Evolutionary conservation across 495 filamentous ascomycete genomes (phyloP).

Genomic region (Aspergillus indologenus): DNA sequence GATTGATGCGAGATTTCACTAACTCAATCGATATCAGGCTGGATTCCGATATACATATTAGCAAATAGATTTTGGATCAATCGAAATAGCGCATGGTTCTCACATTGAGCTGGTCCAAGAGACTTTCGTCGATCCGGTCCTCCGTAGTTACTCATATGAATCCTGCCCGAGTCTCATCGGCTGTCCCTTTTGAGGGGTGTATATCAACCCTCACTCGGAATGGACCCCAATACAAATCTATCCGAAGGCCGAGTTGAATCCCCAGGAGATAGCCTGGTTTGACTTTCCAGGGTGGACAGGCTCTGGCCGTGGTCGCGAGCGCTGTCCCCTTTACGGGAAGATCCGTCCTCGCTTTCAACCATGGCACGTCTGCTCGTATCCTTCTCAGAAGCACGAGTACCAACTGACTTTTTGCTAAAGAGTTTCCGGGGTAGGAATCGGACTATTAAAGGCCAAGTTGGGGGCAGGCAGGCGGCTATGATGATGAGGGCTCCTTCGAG

Average conservation of each 20-base stretch:
- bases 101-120: too few species aligned
- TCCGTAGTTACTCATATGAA: too few species aligned
- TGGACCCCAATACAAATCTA: not conserved
- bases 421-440: slow-evolving; percentile 9
- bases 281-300: not conserved
- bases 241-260: not conserved
- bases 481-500: slow-evolving; percentile 25
- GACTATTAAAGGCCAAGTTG: slow-evolving; percentile 28
- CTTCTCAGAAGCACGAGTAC: slow-evolving; percentile 8
- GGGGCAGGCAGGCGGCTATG: slow-evolving; percentile 25
- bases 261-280: not conserved
- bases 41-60: not conserved
- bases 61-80: not conserved
- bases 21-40: not conserved
- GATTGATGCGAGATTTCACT: not conserved
- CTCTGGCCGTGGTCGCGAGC: not conserved
- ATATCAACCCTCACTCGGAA: not conserved
- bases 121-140: too few species aligned
- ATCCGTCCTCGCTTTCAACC: slow-evolving; percentile 4
- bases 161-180: too few species aligned
- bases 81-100: too few species aligned
- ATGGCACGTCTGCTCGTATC: slow-evolving; percentile 10
- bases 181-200: too few species aligned
- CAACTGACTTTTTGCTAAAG: slow-evolving; percentile 4
- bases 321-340: slow-evolving; percentile 5